Conservation (phyloP, 495 filamentous ascomycete species). For the Evansstolkia leycettana region DNA sequence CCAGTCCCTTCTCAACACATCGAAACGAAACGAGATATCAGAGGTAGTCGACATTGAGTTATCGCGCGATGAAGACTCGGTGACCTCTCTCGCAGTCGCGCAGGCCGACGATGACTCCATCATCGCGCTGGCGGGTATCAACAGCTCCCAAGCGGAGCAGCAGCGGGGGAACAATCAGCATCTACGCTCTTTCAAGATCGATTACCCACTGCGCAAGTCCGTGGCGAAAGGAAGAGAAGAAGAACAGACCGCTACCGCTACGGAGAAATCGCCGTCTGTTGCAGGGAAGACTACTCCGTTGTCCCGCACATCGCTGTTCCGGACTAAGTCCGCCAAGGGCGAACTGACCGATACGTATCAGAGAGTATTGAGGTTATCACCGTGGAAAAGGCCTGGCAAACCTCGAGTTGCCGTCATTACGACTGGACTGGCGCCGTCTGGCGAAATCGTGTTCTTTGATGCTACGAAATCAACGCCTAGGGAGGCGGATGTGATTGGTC, state of each 20-base stretch:
- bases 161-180: conserved; percentile 76
- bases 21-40: conserved; percentile 46
- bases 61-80: conserved; percentile 81
- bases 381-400: conserved; percentile 32
- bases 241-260: conserved; percentile 5
- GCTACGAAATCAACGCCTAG: conserved; percentile 41
- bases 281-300: conserved; percentile 38
- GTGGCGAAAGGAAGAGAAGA: no score
- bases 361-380: conserved; percentile 60
- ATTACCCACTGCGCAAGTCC: conserved; percentile 24
- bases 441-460: conserved; percentile 71
- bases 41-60: conserved; percentile 66
- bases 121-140: conserved; percentile 70
- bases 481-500: conserved; percentile 49
- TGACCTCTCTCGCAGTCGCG: conserved; percentile 65
- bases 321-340: conserved; percentile 22
- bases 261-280: conserved; percentile 7
- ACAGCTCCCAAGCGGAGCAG: conserved; percentile 61
- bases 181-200: conserved; percentile 65
- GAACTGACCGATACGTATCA: conserved; percentile 56
- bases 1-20: conserved; percentile 59
- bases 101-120: conserved; percentile 41
- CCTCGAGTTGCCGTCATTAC: conserved; percentile 59
- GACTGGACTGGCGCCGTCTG: conserved; percentile 57
- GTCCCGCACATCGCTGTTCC: conserved; percentile 52